Conservation (phyloP, 768 basidiomycete species). For the Naganishia vishniacii region DNA sequence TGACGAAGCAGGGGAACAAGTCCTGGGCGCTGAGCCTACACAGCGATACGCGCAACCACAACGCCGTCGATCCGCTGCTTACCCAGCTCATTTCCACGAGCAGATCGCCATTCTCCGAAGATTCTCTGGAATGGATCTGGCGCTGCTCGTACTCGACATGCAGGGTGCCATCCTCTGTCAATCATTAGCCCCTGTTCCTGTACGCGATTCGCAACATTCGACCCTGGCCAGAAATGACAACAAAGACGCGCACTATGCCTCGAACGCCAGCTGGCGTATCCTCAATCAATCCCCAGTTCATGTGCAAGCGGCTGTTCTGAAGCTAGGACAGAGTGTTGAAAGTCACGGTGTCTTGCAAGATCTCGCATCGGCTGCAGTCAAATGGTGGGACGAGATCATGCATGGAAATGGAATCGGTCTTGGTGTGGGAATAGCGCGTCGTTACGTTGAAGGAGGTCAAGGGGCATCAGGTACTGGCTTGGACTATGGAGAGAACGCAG, state of each 20-base stretch:
- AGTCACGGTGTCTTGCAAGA: constrained; percentile 27
- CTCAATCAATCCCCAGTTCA: not conserved
- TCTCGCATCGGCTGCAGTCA: constrained; percentile 26
- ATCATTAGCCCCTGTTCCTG: constrained; percentile 2
- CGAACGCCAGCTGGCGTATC: constrained; percentile 18
- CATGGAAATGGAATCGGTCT: constrained; percentile 25
- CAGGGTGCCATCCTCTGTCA: constrained; percentile 17
- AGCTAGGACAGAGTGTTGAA: constrained; percentile 4
- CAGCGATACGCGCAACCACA: not conserved
- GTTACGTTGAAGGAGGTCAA: constrained; percentile 18
- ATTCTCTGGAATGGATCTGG: constrained; percentile 19
- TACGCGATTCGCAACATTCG: not conserved
- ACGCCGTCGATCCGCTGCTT: not conserved
- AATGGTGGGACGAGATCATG: constrained; percentile 40
- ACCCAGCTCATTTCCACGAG: not conserved
- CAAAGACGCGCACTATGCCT: constrained; percentile 5
- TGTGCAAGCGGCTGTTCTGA: not conserved
- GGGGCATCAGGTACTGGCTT: constrained; percentile 30
- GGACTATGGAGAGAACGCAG: constrained; percentile 37
- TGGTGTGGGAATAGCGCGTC: constrained; percentile 22
- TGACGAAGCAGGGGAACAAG: constrained; percentile 24
- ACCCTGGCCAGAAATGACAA: not conserved
- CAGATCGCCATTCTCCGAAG: constrained; percentile 12
- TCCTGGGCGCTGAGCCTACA: not conserved
- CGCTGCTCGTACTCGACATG: constrained; percentile 10